Evolutionary conservation across 345 rosid species (phyloP).

Genomic region (Lepidium didymum): DNA sequence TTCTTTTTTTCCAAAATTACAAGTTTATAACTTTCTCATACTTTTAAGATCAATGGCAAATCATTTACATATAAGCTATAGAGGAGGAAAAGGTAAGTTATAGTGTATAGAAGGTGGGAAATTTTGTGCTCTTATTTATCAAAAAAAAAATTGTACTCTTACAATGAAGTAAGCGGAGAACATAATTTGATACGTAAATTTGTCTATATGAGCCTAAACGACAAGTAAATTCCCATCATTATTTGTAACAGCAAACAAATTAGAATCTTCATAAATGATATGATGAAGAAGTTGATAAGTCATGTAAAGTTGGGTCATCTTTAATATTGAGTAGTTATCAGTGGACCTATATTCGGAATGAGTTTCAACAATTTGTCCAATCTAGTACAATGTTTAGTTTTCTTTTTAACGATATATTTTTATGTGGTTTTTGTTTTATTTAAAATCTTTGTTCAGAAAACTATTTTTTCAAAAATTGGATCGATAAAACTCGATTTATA

Average conservation of each 20-base stretch:
- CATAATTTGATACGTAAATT: not conserved
- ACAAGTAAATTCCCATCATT: not conserved
- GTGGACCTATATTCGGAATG: conserved; percentile 8
- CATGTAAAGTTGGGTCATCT: not conserved
- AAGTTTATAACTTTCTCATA: not conserved
- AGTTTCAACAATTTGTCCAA: not conserved
- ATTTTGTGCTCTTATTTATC: too few relatives aligned
- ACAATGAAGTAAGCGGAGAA: not conserved
- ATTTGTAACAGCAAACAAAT: not conserved
- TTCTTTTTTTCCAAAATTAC: not conserved
- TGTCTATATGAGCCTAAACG: not conserved
- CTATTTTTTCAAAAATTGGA: too few relatives aligned
- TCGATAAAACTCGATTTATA: too few relatives aligned
- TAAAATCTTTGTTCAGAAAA: too few relatives aligned
- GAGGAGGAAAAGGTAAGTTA: not conserved
- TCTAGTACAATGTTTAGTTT: not conserved
- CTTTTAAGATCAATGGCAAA: not conserved
- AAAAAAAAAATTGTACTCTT: not conserved
- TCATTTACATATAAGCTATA: not conserved
- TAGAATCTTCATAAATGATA: not conserved
- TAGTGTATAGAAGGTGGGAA: not conserved
- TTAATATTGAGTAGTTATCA: not conserved
- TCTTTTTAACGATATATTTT: not conserved
- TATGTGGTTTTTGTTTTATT: too few relatives aligned
- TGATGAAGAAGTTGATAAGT: conserved; percentile 11